Base-by-base conservation (phyloP, 106 monocot genomes). In the Allium cepa region DNA sequence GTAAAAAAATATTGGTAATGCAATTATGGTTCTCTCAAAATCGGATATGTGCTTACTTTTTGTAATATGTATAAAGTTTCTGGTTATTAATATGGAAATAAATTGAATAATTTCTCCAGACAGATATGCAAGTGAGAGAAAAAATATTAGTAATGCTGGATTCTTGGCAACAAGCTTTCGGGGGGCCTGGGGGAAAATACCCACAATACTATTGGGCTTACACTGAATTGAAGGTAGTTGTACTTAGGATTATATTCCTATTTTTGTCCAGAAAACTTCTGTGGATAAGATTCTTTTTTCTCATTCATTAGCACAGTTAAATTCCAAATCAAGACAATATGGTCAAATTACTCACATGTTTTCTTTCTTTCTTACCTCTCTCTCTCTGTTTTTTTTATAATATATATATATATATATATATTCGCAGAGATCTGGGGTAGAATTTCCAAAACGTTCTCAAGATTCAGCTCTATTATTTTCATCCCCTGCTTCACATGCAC, bases 161-260 rank as follows among this genome's bases (percentile, higher is more conserved):
- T 50, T 84, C 90, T 50, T 94, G 94, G 90, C 87, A 94, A 85
- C 87, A 87, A 79, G 90, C 87, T 62, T 94, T 94, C 87, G 90
- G 90, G 46, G 94, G 94, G 18, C 75, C 87, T 59, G 71, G 79
- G 49, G 90, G 94, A 52, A 94, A 88, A 70, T 83, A 85, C 73
- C 94, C 94, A 60, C 87, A 94, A 53, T 94, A 87, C 73, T 91
- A 81, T 59, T 85, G 71, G 78, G 90, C 94, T 49, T 94, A 85
- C 83, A 60, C 76, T 68, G 92, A 92, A 47, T 46, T 92, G 57
- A 87, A 83, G 92, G 92, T 92, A 64, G 7, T 17, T n/a, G 22
- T 50, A 65, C 9, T 50, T 46, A 4, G 48, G 47, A 3, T 63
- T 63, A 8, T 47, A 14, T 46, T n/a, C 17, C 48, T 14, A 47